Conservation (phyloP, 73 alveolate species). For the Stentor roeselii region DNA sequence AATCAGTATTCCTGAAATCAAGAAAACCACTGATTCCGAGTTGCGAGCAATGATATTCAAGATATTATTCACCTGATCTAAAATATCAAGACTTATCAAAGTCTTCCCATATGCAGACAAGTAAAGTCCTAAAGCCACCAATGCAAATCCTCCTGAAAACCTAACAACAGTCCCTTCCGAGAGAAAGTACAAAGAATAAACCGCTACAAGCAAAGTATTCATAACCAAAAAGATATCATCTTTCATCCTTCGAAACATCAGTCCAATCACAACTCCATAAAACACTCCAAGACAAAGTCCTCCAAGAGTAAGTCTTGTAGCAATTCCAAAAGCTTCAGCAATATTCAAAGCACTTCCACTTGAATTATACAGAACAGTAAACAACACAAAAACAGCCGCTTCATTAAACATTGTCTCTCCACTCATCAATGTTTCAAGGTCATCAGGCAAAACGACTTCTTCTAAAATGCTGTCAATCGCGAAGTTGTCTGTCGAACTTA, state of each 20-base stretch:
- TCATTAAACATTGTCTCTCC: conserved; percentile 36
- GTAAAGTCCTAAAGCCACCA: background rate
- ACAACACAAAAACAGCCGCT: conserved; percentile 1
- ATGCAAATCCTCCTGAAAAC: background rate
- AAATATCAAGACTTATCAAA: background rate
- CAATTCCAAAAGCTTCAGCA: background rate
- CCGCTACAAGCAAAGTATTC: background rate
- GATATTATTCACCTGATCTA: background rate
- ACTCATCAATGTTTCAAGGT: conserved; percentile 38
- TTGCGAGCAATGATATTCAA: background rate
- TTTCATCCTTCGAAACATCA: background rate
- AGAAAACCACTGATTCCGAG: background rate
- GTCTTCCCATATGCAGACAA: conserved; percentile 23
- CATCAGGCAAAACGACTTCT: conserved; percentile 39
- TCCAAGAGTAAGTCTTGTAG: background rate
- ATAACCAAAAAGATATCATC: background rate
- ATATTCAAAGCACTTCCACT: background rate
- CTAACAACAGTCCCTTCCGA: background rate
- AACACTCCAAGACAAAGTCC: background rate
- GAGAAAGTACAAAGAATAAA: background rate
- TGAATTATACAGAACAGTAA: background rate
- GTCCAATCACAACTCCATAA: background rate
- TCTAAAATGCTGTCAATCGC: conserved; percentile 39
- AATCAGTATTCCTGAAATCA: background rate
- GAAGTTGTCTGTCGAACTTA: conserved; percentile 47